Evolutionary conservation across 352 stramenopile species (phyloP).

Genomic region (Phytophthora idaei): DNA sequence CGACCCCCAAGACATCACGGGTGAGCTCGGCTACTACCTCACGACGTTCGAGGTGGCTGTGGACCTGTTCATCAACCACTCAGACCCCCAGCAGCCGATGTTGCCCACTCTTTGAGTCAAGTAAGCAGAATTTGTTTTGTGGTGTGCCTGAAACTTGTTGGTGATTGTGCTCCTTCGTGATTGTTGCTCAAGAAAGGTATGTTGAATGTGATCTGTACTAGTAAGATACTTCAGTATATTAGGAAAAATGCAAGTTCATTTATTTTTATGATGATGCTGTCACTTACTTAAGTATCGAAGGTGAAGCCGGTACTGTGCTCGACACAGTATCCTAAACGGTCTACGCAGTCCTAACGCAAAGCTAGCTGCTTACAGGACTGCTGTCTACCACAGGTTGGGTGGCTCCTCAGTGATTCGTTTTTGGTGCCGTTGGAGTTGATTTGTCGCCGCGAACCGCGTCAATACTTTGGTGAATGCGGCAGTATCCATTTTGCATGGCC

Average conservation of each 20-base stretch:
- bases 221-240: not conserved
- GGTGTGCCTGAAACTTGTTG: not conserved
- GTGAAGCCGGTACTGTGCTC: not conserved
- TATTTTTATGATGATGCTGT: not conserved
- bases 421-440: not conserved
- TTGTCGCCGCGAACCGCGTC: not conserved
- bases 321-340: not conserved
- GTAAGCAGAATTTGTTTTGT: not conserved
- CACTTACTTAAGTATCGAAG: not conserved
- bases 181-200: slow-evolving; percentile 1
- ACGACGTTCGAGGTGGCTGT: slow-evolving; percentile 75
- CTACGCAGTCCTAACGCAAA: not conserved
- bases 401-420: not conserved
- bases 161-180: not conserved
- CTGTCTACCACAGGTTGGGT: too few relatives aligned
- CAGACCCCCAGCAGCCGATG: slow-evolving; percentile 47
- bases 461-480: not conserved
- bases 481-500: slow-evolving; percentile 1
- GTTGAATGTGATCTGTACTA: slow-evolving; percentile 8
- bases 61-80: slow-evolving; percentile 56
- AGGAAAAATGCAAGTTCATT: not conserved
- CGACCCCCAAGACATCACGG: slow-evolving; percentile 60
- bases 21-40: slow-evolving; percentile 77
- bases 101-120: slow-evolving; percentile 20
- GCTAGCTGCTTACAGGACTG: not conserved